Evolutionary conservation across 768 basidiomycete species (phyloP), one percentile per base, ranked within the genome.

Genomic region (Suillus lakei): DNA sequence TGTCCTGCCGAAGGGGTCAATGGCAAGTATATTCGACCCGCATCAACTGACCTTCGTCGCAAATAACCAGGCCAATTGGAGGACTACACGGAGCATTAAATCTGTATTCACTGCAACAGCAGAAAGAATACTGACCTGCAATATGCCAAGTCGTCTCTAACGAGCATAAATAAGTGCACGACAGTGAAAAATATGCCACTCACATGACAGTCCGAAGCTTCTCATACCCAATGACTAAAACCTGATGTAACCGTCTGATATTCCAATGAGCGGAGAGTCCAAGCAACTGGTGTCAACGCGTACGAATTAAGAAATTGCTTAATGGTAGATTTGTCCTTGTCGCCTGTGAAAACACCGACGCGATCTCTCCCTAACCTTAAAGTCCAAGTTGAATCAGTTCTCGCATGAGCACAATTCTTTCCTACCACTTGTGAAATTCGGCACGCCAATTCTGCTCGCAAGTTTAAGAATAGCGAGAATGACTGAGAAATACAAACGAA

Each of bases 151-250:
- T 91, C 86, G 5, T 78, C 79, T 64, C 89, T 89, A 63, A 7
- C 62, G 56, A 10, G 61, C 64, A 34, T 59, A 26, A 64, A 53
- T 8, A 46, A 10, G 39, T 68, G 63, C 13, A 53, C 39, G 28
- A 18, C 21, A 64, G 65, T 39, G 21, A 43, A 62, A 64, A 55
- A 44, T 21, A 16, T 26, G 5, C 44, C 39, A 80, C 89, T 76
- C 71, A 94, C 95, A 94, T 88, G 8, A 95, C 88, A 21, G 87
- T 90, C 55, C 94, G 82, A 41, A 98, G 83, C 61, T 92, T 89
- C 73, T 99, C 98, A 74, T 99, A 99, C 3, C 98, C 96, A 65
- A 98, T 96, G 66, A 99, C 86, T 23, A 99, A 81, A 2, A 99
- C 93, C 64, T 95, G 91, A 69, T 94, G 91, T 9, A 84, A 84